phyloP scores from a whole-genome alignment of 176 grass and related monocot species.

The Bonia amplexicaulis region DNA sequence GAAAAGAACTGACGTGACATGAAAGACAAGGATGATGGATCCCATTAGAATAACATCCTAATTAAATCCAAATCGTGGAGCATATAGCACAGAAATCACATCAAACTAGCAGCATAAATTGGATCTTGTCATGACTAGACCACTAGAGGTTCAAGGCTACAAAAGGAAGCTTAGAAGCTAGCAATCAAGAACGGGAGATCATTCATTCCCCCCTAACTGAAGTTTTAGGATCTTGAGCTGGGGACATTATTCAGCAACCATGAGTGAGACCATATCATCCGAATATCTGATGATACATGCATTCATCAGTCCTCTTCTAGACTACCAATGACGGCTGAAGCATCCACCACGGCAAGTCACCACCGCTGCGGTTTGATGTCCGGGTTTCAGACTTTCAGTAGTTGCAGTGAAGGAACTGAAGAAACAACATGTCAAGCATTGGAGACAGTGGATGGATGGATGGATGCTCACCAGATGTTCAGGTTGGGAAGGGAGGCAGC shows the following conservation, averaged over 20 bases:
- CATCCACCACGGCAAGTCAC: constrained; percentile 27
- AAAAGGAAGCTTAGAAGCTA: too few species aligned
- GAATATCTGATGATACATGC: not conserved
- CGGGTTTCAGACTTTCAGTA: not conserved
- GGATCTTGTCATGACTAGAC: too few species aligned
- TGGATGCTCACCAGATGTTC: constrained; percentile 30
- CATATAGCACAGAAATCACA: not conserved
- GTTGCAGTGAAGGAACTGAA: not conserved
- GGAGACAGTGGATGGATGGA: not conserved
- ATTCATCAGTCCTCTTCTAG: not conserved
- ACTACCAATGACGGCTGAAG: not conserved
- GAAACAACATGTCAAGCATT: not conserved
- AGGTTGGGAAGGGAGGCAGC: constrained; percentile 19
- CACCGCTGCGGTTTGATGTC: not conserved
- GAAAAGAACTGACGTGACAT: too few species aligned
- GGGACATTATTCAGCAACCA: not conserved
- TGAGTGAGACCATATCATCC: not conserved
- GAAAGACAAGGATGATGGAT: too few species aligned
- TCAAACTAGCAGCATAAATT: too few species aligned
- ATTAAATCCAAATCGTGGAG: not conserved
- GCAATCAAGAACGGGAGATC: too few species aligned
- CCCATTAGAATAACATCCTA: too few species aligned
- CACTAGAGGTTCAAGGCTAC: too few species aligned
- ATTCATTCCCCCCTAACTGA: too few species aligned
- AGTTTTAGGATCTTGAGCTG: not conserved